Evolutionary conservation across 2,329 filamentous ascomycete genomes (phyloP).

Genomic region (Diplodia intermedia): DNA sequence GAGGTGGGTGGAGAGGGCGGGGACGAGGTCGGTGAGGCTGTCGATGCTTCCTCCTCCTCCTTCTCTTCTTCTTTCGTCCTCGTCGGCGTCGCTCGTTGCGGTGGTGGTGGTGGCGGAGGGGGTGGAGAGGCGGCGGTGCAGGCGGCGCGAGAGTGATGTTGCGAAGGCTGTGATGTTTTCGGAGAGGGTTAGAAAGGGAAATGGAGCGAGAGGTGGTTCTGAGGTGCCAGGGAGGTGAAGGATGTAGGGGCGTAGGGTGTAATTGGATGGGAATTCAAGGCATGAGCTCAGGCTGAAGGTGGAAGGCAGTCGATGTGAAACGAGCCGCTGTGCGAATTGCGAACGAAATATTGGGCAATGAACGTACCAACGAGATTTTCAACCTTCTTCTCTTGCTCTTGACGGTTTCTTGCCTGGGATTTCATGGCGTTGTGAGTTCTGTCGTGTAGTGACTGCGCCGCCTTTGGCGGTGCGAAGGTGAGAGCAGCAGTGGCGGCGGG

Average conservation of each 20-base stretch:
- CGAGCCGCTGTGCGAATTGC: not conserved
- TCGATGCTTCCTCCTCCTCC: not conserved
- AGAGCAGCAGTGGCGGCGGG: not conserved
- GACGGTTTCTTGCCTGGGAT: constrained; percentile 30
- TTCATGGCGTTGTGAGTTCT: constrained; percentile 1
- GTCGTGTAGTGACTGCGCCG: not conserved
- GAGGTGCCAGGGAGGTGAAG: not conserved
- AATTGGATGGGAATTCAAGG: not conserved
- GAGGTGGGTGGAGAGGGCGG: constrained; percentile 43
- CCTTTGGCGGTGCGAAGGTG: not conserved
- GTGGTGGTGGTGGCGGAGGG: constrained; percentile 30
- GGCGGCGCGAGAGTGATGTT: constrained; percentile 39
- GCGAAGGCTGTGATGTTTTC: constrained; percentile 44
- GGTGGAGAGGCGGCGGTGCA: constrained; percentile 33
- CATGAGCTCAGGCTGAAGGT: not conserved
- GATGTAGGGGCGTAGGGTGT: not conserved
- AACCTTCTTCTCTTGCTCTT: constrained; percentile 48
- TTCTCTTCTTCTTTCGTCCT: too few species aligned
- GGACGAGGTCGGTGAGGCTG: constrained; percentile 31
- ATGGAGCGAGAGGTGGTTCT: not conserved
- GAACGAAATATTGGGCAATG: not conserved
- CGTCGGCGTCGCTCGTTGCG: too few species aligned
- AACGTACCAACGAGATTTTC: constrained; percentile 34
- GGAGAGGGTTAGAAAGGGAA: not conserved
- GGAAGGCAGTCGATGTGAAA: not conserved